Base-by-base conservation (phyloP, 495 filamentous ascomycete species). In the Podospora bellae-mahoneyi region DNA sequence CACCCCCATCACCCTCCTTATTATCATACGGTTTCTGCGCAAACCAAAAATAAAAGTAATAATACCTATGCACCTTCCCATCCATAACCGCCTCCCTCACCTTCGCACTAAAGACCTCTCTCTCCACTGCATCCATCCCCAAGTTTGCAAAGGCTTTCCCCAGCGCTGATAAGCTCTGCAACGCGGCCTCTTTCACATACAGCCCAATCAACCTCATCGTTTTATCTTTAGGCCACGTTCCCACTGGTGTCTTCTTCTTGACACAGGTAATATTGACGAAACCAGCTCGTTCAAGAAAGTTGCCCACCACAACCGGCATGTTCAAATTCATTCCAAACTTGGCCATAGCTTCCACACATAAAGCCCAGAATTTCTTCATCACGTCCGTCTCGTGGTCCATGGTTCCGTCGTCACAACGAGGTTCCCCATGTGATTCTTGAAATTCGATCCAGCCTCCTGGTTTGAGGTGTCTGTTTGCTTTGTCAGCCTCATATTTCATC, bases 241-340 rank as follows among this genome's bases (percentile, higher is more conserved):
- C 88, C 16, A 80, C 78, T 0, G 88, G 88, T 23, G 85, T 74
- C 71, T 87, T 87, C 66, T 75, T 78, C 9, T 79, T 64, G 39
- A 78, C 76, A 68, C 85, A 80, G 18, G 82, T 72, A 32, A 90
- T 80, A 68, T 90, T 85, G 10, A 81, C 78, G 68, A 90, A 92
- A 0, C 88, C 88, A 0, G 84, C 77, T 26, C 84, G 81, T 72
- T 26, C 79, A 77, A 72, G 83, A 78, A 3, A 82, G 77, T 66
- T 85, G 75, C 26, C 81, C 74, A 66, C 84, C 75, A 44, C 80
- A 64, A 34, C 81, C 79, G 56, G 84, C 58, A 80, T 73, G 55
- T 81, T 75, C 2, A 86, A 64, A 57, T 84, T 77, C 44, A 82
- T 79, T 74, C 76, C 75, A 32, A 77, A 74, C 10, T 60, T 64